Base-by-base conservation (phyloP, 306 rosid species). In the Vigna angularis region DNA sequence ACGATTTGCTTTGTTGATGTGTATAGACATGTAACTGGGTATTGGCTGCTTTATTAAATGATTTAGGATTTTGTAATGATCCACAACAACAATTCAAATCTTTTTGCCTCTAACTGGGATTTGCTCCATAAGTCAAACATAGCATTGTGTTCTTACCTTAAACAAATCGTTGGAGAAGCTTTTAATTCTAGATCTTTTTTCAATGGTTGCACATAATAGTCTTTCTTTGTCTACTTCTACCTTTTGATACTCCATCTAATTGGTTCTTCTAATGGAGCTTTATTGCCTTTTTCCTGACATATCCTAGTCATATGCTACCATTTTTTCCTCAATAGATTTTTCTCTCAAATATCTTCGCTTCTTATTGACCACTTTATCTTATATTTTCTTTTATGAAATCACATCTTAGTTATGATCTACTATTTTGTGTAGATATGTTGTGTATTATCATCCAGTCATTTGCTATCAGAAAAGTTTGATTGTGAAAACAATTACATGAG, bases 1-100 rank as follows among this genome's bases (percentile, higher is more conserved):
- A 26, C 44, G 2, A 12, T 79, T 52, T 72, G 44, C 59, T 52
- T 38, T 71, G 30, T 14, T 70, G 30, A 30, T 78, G 20, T 38
- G 53, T 40, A 36, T 65, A 40, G 51, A 66, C 42, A 40, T 65
- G 58, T 45, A 40, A 32, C 11, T 42, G 16, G 20, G 20, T 42
- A 17, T 63, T 38, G 72, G 45, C 36, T 57, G 8, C 65, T 56
- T 53, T 55, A 8, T 13, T 11, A 45, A 28, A 53, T 52, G 40
- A 56, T 63, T 53, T 77, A 48, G 62, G 62, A 58, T 69, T 58
- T 78, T 69, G 36, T 66, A 26, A 18, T 45, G 53, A 58, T 30
- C 48, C 24, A 30, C 48, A 72, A 16, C 63, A 20, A 20, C 51
- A 18, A 20, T 10, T 4, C 65, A 36, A 52, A 53, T 36, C 56